Base-by-base conservation (phyloP, 1,139 yeast species). In the Geotrichum citri-aurantii region DNA sequence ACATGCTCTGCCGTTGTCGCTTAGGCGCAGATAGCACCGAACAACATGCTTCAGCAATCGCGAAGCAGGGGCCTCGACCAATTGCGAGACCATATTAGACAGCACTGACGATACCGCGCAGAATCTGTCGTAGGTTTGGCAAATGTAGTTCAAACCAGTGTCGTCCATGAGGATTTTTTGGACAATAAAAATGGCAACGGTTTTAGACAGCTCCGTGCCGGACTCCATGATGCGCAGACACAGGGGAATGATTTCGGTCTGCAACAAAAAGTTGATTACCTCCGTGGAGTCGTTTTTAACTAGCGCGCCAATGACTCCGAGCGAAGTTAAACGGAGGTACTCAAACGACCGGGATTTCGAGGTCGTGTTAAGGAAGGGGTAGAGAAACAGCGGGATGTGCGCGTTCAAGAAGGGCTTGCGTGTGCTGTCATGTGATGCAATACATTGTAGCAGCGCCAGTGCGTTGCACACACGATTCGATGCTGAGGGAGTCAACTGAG, bases 251-350 rank as follows among this genome's bases (percentile, higher is more conserved):
- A 93, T 93, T 71, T 93, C 99, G 0, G 99, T 92, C 12, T 97
- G 86, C 52, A 93, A 78, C 67, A 93, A 76, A 69, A 93, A 93
- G 63, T 88, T 87, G 63, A 93, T 92, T 55, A 93, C 99, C 67
- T 93, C 97, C 12, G 96, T 91, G 2, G 96, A 88, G 70, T 93
- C 99, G 71, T 92, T 92, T 68, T 93, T 93, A 31, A 93, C 99
- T 61, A 93, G 77, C 0, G 99, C 99, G 19, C 99, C 99, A 71
- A 93, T 89, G 4, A 93, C 98, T 44, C 99, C 99, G 62, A 93
- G 81, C 60, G 96, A 88, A 1, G 99, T 93, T 63, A 93, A 79
- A 64, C 99, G 80, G 66, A 93, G 79, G 71, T 93, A 93, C 73
- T 93, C 99, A 75, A 92, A 93, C 12, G 97, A 89, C 65, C 97